Evolutionary conservation across 2,329 filamentous ascomycete genomes (phyloP).

Genomic region (Xylariaceae sp.): DNA sequence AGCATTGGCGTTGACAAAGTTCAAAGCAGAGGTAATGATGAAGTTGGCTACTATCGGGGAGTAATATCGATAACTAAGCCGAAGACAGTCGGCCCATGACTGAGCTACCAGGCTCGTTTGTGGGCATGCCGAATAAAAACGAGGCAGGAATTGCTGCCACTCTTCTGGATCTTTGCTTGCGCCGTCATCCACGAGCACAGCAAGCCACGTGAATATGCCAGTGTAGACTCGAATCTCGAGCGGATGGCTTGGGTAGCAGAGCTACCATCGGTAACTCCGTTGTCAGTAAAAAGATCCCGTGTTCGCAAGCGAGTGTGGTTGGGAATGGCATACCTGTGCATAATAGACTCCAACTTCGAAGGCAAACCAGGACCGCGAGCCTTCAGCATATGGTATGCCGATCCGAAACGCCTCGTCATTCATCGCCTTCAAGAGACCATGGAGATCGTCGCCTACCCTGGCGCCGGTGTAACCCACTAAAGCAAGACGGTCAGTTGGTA

Average conservation of each 20-base stretch:
- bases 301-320: not conserved
- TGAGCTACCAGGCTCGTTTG: slow-evolving; percentile 20
- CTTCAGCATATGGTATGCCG: slow-evolving; percentile 8
- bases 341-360: slow-evolving; percentile 4
- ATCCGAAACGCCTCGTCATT: slow-evolving; percentile 1
- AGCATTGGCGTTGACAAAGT: slow-evolving; percentile 25
- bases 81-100: slow-evolving; percentile 19
- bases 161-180: slow-evolving; percentile 14
- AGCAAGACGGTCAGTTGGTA: too few relatives aligned
- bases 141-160: slow-evolving; percentile 21
- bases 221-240: slow-evolving; percentile 27
- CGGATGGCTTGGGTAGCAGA: slow-evolving; percentile 9
- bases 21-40: slow-evolving; percentile 23
- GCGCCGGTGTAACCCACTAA: slow-evolving; percentile 5
- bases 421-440: slow-evolving; percentile 2
- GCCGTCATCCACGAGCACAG: slow-evolving; percentile 27
- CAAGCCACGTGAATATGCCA: slow-evolving; percentile 31
- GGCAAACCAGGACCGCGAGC: slow-evolving; percentile 1
- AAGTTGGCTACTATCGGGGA: slow-evolving; percentile 22
- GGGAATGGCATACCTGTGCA: slow-evolving; percentile 2
- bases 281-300: too few relatives aligned
- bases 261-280: not conserved
- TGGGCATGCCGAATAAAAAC: slow-evolving; percentile 14
- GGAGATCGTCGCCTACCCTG: not conserved
- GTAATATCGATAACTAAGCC: slow-evolving; percentile 17